Conservation (phyloP, 352 stramenopile genomes). For the Aphanomyces euteiches region DNA sequence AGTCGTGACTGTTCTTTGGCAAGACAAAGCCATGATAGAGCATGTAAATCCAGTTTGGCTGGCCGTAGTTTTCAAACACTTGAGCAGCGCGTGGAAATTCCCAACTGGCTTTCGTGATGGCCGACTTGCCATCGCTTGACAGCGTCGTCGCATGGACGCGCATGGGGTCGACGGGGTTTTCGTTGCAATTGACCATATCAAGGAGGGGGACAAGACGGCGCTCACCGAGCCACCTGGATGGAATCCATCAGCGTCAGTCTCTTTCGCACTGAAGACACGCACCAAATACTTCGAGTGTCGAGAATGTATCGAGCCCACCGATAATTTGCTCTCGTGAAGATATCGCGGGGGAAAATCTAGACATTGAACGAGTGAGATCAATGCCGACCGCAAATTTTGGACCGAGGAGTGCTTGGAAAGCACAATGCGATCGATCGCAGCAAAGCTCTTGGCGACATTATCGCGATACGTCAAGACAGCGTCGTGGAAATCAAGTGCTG, state of each 20-base stretch:
- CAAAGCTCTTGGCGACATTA: slow-evolving; percentile 31
- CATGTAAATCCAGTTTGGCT: slow-evolving; percentile 92
- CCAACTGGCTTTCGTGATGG: slow-evolving; percentile 71
- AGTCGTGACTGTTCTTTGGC: slow-evolving; percentile 73
- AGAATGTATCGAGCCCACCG: slow-evolving; percentile 82
- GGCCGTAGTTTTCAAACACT: slow-evolving; percentile 91
- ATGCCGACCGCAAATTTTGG: too few species aligned
- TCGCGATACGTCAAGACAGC: slow-evolving; percentile 43
- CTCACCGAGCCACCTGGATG: slow-evolving; percentile 61
- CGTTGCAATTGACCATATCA: slow-evolving; percentile 91
- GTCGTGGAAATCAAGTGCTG: slow-evolving; percentile 39
- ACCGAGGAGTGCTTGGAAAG: not conserved
- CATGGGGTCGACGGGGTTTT: slow-evolving; percentile 37
- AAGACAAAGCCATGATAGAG: slow-evolving; percentile 90
- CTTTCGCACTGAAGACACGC: not conserved
- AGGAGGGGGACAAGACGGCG: slow-evolving; percentile 91
- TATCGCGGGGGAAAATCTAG: slow-evolving; percentile 36
- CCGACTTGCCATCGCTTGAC: slow-evolving; percentile 34
- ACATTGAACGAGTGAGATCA: too few species aligned
- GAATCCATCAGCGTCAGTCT: not conserved
- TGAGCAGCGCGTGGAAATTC: slow-evolving; percentile 59
- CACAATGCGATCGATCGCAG: slow-evolving; percentile 14
- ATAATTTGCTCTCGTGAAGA: slow-evolving; percentile 63
- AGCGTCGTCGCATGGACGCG: slow-evolving; percentile 55
- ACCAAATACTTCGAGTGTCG: slow-evolving; percentile 91